A percentile compares a stretch with the other conserved stretches of the same genome.
Conservation (phyloP, 2,329 filamentous ascomycete genomes). For the Sarocladiaceae sp. region DNA sequence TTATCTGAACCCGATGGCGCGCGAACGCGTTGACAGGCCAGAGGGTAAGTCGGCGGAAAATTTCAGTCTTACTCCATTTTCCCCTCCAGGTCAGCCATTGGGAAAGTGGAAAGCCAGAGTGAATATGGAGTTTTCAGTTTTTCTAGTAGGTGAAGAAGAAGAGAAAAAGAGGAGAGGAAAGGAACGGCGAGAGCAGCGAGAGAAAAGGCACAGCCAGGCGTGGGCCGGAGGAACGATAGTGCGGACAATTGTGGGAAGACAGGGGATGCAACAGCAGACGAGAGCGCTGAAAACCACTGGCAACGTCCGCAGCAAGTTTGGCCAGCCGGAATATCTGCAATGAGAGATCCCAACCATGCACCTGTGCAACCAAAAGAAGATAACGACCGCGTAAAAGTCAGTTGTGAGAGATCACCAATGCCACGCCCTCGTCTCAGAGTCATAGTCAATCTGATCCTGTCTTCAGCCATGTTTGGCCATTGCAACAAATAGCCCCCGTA, state of each 20-base stretch:
- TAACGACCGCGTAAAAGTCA: too few relatives aligned
- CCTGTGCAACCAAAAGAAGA: too few relatives aligned
- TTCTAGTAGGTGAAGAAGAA: constrained; percentile 36
- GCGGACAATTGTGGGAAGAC: constrained; percentile 6
- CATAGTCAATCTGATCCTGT: too few relatives aligned
- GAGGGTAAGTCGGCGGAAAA: constrained; percentile 42
- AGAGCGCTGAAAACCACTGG: constrained; percentile 1
- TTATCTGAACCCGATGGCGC: constrained; percentile 12
- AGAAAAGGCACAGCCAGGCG: constrained; percentile 6
- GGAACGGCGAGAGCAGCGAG: too few relatives aligned
- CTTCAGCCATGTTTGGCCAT: too few relatives aligned
- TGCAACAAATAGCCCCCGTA: too few relatives aligned
- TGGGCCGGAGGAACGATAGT: constrained; percentile 9
- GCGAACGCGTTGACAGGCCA: constrained; percentile 29
- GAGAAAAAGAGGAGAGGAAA: constrained; percentile 10
- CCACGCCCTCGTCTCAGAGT: too few relatives aligned
- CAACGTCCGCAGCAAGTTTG: too few relatives aligned
- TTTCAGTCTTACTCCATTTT: constrained; percentile 61
- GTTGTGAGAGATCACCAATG: too few relatives aligned
- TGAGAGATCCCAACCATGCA: too few relatives aligned
- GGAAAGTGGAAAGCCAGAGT: constrained; percentile 54
- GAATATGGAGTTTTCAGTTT: constrained; percentile 55
- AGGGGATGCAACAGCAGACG: too few relatives aligned
- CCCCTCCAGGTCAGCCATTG: constrained; percentile 56
- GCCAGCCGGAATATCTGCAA: too few relatives aligned